A percentile compares a stretch with the other conserved stretches of the same genome.
phyloP scores from a whole-genome alignment of 306 rosid species.

The Fragaria ananassa region DNA sequence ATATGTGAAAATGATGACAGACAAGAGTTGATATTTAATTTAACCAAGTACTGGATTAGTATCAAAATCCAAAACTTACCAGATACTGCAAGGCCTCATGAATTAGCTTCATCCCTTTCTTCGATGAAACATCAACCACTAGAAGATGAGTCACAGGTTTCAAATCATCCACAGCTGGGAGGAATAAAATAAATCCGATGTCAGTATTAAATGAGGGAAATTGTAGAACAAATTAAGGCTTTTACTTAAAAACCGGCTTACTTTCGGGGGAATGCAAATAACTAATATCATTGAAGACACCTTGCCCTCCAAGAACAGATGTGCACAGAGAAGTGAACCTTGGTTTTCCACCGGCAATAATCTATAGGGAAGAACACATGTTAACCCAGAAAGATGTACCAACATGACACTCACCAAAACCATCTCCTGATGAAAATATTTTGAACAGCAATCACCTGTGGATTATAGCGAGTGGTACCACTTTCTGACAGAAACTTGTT shows the following conservation, averaged over 20 bases:
- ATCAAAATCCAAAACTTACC: constrained; percentile 44
- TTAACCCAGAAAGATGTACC: constrained; percentile 6
- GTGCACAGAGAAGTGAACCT: constrained; percentile 60
- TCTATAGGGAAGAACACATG: constrained; percentile 43
- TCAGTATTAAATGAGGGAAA: constrained; percentile 24
- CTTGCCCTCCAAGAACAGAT: constrained; percentile 55
- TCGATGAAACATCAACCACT: constrained; percentile 62
- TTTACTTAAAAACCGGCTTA: constrained; percentile 44
- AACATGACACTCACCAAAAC: not conserved
- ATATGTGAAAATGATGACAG: constrained; percentile 15
- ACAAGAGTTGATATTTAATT: constrained; percentile 11
- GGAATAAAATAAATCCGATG: constrained; percentile 18
- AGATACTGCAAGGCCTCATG: constrained; percentile 75
- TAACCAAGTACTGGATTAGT: constrained; percentile 17
- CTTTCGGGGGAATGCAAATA: constrained; percentile 88
- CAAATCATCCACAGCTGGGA: constrained; percentile 77
- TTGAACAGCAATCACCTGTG: constrained; percentile 53
- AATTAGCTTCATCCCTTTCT: constrained; percentile 72
- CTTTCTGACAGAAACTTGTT: constrained; percentile 73
- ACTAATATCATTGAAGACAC: constrained; percentile 46
- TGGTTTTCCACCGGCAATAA: constrained; percentile 73
- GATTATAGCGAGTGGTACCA: constrained; percentile 90
- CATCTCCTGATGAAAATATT: not conserved
- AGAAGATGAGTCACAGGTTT: constrained; percentile 93
- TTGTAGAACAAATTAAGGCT: constrained; percentile 19